phyloP scores from a whole-genome alignment of 345 rosid species.

The Microthlaspi erraticum region DNA sequence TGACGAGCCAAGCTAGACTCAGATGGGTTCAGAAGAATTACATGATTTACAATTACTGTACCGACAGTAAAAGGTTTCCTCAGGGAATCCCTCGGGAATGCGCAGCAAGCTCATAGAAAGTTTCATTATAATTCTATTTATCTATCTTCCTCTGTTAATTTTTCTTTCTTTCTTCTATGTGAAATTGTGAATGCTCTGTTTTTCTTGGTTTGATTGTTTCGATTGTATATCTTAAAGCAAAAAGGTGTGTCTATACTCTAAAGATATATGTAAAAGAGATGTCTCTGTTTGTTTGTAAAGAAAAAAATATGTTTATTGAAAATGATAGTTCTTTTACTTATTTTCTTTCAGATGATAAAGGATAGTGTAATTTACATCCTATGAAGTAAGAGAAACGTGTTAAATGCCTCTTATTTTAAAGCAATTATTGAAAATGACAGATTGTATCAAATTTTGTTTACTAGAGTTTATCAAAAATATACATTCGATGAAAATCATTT shows the following conservation, averaged over 20 bases:
- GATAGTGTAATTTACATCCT: background rate
- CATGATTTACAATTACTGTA: slow-evolving; percentile 53
- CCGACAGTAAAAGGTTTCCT: slow-evolving; percentile 49
- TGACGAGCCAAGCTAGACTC: slow-evolving; percentile 47
- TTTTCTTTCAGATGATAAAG: background rate
- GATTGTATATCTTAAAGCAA: slow-evolving; percentile 32
- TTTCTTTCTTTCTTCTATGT: slow-evolving; percentile 8
- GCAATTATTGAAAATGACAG: background rate
- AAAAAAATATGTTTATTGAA: slow-evolving; percentile 16
- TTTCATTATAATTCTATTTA: background rate
- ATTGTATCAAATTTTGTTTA: background rate
- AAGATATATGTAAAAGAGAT: slow-evolving; percentile 3
- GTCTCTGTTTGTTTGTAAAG: slow-evolving; percentile 31
- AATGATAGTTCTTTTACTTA: slow-evolving; percentile 21
- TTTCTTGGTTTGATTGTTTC: slow-evolving; percentile 22
- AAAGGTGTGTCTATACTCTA: slow-evolving; percentile 21
- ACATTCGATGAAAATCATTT: background rate
- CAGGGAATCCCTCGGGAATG: slow-evolving; percentile 47
- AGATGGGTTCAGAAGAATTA: slow-evolving; percentile 59
- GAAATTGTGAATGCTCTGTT: slow-evolving; percentile 38
- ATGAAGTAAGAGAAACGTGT: slow-evolving; percentile 28
- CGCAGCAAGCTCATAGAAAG: slow-evolving; percentile 18
- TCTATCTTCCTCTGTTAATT: slow-evolving; percentile 18
- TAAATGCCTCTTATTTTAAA: background rate
- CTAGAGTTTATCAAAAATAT: background rate